Evolutionary conservation across 495 filamentous ascomycete genomes (phyloP).

Genomic region (Neurospora sublineolata): DNA sequence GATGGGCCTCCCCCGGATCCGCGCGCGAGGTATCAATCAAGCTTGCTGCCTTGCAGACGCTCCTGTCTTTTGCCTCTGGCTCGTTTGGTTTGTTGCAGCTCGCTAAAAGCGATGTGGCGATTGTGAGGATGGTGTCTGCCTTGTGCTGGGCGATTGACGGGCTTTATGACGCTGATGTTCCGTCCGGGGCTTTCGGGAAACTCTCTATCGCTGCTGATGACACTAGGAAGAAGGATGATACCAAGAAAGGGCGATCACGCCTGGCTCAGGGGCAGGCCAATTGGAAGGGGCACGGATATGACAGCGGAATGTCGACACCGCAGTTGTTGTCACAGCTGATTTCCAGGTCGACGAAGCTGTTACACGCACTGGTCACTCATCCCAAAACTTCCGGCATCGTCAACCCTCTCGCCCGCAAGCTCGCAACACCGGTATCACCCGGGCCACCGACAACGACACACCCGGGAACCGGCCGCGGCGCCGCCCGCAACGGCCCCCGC

Average conservation of each 20-base stretch:
- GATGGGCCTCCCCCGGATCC: constrained; percentile 24
- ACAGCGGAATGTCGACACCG: neutral
- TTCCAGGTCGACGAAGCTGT: constrained; percentile 18
- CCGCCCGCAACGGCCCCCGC: neutral
- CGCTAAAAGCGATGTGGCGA: constrained; percentile 25
- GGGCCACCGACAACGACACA: neutral
- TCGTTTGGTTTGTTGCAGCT: constrained; percentile 29
- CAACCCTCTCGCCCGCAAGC: constrained; percentile 25
- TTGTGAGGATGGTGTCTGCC: constrained; percentile 28
- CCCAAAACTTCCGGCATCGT: constrained; percentile 20
- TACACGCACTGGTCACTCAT: constrained; percentile 34
- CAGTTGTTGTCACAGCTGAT: constrained; percentile 16
- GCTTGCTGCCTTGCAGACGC: constrained; percentile 24
- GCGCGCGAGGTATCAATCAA: constrained; percentile 20
- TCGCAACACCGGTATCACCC: constrained; percentile 7
- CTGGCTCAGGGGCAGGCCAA: neutral
- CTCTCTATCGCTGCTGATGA: neutral
- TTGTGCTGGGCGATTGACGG: constrained; percentile 32
- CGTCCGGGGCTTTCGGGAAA: neutral
- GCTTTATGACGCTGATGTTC: constrained; percentile 32
- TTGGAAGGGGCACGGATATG: neutral
- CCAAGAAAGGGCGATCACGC: neutral
- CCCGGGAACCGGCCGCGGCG: neutral
- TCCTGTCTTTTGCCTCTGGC: constrained; percentile 26
- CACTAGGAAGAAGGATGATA: neutral